These are phyloP conservation scores for Straminergon stramineum DNA, from an alignment of 225 moss, liverwort and hornwort species.

Conservation along the genomic window DNA sequence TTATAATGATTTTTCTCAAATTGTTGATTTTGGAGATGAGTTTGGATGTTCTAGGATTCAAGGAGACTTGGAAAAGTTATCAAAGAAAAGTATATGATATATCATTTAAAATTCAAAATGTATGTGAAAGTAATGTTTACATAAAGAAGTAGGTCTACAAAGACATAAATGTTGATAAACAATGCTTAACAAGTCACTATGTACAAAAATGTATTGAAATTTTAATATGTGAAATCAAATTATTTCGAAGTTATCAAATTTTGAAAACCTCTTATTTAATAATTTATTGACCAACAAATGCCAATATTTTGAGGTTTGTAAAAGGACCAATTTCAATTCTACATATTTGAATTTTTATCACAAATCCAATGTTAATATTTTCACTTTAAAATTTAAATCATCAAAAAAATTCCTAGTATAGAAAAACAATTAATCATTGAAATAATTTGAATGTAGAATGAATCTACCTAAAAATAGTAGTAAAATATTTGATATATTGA, in stretches of 20 bases:
- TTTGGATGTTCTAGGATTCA: no score
- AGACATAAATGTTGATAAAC: neutral
- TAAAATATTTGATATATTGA: neutral
- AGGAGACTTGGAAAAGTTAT: neutral
- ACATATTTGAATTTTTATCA: neutral
- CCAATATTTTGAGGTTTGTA: neutral
- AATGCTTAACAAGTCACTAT: neutral
- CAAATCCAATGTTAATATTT: neutral
- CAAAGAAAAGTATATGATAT: neutral
- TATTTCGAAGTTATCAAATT: neutral
- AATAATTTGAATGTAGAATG: neutral
- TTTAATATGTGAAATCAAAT: neutral
- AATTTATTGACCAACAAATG: neutral
- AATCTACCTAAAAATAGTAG: no score
- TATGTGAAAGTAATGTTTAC: neutral
- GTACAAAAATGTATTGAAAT: neutral
- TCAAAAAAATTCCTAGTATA: neutral
- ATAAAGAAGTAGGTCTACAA: neutral
- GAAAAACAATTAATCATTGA: neutral
- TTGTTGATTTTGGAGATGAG: no score
- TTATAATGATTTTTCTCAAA: no score
- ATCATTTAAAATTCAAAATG: neutral
- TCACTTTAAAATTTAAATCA: neutral
- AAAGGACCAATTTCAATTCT: neutral
- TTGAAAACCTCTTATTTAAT: neutral